A percentile compares a stretch with the other conserved stretches of the same genome.
Conservation (phyloP, 148 eudicot species). For the Diospyros kaki region DNA sequence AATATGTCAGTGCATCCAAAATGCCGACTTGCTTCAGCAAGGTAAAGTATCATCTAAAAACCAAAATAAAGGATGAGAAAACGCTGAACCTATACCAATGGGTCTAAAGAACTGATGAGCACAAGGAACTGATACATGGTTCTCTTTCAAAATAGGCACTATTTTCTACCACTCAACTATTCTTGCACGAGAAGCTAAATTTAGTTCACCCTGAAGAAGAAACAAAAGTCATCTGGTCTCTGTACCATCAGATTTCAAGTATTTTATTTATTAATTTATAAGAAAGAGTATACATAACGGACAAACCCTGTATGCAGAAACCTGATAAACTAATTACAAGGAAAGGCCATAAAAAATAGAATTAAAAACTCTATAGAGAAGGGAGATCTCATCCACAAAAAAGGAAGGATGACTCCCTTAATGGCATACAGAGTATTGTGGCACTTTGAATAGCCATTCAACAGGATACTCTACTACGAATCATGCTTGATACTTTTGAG, state of each 20-base stretch:
- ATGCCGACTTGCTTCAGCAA: constrained; percentile 91
- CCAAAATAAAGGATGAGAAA: constrained; percentile 13
- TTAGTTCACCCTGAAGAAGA: not conserved
- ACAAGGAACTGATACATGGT: not conserved
- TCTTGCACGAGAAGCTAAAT: not conserved
- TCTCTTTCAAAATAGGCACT: not conserved
- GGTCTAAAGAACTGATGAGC: not conserved
- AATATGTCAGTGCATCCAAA: constrained; percentile 88
- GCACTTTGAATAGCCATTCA: no score
- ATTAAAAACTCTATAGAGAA: no score
- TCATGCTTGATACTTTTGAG: no score
- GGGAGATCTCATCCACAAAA: no score
- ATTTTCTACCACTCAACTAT: not conserved
- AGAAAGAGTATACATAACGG: no score
- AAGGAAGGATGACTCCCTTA: no score
- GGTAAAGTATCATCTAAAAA: constrained; percentile 84
- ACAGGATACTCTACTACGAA: no score
- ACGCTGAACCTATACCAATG: not conserved
- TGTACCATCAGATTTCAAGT: not conserved
- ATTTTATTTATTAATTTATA: not conserved
- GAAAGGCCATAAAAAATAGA: no score
- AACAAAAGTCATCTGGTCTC: not conserved
- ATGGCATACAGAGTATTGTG: no score
- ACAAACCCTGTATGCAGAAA: no score
- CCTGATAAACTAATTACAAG: no score